Conservation (phyloP, 1,284 basidiomycete species). For the Bjerkandera adusta region DNA sequence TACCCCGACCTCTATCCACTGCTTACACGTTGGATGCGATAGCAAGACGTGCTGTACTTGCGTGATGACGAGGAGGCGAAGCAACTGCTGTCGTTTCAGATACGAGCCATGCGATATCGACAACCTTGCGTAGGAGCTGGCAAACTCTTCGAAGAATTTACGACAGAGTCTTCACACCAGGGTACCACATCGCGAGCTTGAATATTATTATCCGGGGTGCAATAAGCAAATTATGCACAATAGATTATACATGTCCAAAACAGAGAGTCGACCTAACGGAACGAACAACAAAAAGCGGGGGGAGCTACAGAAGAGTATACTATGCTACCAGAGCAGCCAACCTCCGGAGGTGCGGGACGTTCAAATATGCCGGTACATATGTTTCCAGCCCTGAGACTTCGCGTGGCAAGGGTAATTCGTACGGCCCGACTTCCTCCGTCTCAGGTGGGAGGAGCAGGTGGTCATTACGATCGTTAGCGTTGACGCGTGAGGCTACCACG, state of each 20-base stretch:
- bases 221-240: constrained; percentile 13
- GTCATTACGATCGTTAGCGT: constrained; percentile 93
- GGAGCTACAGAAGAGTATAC: constrained; percentile 14
- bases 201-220: constrained; percentile 6
- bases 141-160: too few species aligned
- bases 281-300: constrained; percentile 1
- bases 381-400: constrained; percentile 88
- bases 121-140: too few species aligned
- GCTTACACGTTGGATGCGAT: too few species aligned
- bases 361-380: constrained; percentile 85
- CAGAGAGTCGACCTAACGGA: constrained; percentile 5
- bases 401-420: constrained; percentile 83
- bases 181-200: too few species aligned
- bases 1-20: too few species aligned
- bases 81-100: too few species aligned
- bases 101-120: too few species aligned
- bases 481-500: constrained; percentile 92
- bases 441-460: constrained; percentile 92
- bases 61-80: too few species aligned
- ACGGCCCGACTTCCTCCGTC: constrained; percentile 93
- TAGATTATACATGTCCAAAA: constrained; percentile 11
- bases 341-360: constrained; percentile 79
- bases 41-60: too few species aligned
- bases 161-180: too few species aligned
- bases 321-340: constrained; percentile 80